Evolutionary conservation across 1,284 basidiomycete genomes (phyloP).

Genomic region (Cryptococcus wingfieldii): DNA sequence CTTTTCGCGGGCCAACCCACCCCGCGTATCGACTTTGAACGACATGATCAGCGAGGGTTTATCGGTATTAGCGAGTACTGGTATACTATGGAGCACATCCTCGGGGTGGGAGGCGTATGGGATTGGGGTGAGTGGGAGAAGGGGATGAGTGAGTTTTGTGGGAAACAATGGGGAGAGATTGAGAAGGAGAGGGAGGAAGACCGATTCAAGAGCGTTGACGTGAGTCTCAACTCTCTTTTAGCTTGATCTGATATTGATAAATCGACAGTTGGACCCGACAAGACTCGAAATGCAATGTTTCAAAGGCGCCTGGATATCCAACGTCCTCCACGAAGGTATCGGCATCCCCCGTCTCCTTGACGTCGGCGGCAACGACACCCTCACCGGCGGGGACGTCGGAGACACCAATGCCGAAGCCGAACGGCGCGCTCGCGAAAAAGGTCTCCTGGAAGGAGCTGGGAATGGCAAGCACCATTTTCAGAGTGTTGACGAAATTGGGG

Average conservation of each 20-base stretch:
- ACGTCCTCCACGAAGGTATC: slow-evolving; percentile 93
- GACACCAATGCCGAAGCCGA: slow-evolving; percentile 60
- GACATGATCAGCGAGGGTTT: slow-evolving; percentile 67
- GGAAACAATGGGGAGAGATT: slow-evolving; percentile 72
- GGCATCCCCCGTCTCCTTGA: slow-evolving; percentile 90
- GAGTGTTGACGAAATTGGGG: slow-evolving; percentile 82
- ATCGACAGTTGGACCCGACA: slow-evolving; percentile 62
- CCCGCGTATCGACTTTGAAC: slow-evolving; percentile 79
- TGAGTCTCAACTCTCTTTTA: slow-evolving; percentile 15
- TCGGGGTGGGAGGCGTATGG: slow-evolving; percentile 89
- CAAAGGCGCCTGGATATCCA: slow-evolving; percentile 97
- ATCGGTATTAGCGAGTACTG: slow-evolving; percentile 99
- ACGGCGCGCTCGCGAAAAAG: slow-evolving; percentile 71
- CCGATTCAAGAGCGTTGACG: slow-evolving; percentile 61
- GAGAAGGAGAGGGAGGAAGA: slow-evolving; percentile 61
- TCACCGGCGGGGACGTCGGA: slow-evolving; percentile 54
- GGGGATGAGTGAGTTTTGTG: slow-evolving; percentile 82
- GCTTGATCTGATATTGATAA: not conserved
- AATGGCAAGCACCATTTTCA: slow-evolving; percentile 66
- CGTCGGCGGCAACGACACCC: slow-evolving; percentile 59
- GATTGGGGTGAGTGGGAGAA: slow-evolving; percentile 94
- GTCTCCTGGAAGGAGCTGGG: slow-evolving; percentile 52
- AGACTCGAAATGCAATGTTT: slow-evolving; percentile 97
- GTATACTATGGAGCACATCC: slow-evolving; percentile 91
- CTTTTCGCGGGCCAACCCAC: slow-evolving; percentile 95